Base-by-base conservation (phyloP, 2,329 filamentous ascomycete species). In the Calonectria pseudoreteaudii region DNA sequence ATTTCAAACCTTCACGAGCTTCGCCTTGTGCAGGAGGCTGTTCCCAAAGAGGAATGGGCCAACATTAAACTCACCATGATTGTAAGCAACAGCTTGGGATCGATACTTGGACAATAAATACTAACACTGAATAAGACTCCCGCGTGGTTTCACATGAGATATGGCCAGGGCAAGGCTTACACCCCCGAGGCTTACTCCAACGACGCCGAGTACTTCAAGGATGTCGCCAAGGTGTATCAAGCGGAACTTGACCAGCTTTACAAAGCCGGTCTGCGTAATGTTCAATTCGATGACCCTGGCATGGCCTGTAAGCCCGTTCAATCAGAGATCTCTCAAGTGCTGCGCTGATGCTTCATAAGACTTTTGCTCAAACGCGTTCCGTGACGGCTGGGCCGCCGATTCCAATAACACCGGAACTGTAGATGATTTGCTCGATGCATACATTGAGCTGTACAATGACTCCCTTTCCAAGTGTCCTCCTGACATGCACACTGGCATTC, bases 371-470 rank as follows among this genome's bases (percentile, higher is more conserved):
- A 87, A 93, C 71, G 91, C 92, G 82, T 94, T 94, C 90, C 89
- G 94, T 44, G 85, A 90, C 62, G 93, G 93, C 20, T 95, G 93
- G 91, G 90, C 90, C 68, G 89, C 89, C 18, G 94, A 95, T 81
- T 84, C 88, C 62, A 88, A 92, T 79, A 95, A 95, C 82, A 90
- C 90, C 68, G 91, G 92, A 82, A 90, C 90, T 1, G 90, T 93
- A 9, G 93, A 84, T n/a, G 91, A 93, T 77, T 91, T 95, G 56
- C 90, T 96, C 28, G 92, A 94, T 78, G 90, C 92, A 34, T 96
- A 96, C 85, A 93, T 96, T 82, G 87, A 89, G 74, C 90, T 94
- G 77, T 95, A 95, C 88, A 95, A 95, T 82, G 92, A 94, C 83
- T 91, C 89, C 80, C 88, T 94, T 80, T 86, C 87, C 79, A 89